Conservation (phyloP, 2,329 filamentous ascomycete species). For the Stachybotrys elegans region DNA sequence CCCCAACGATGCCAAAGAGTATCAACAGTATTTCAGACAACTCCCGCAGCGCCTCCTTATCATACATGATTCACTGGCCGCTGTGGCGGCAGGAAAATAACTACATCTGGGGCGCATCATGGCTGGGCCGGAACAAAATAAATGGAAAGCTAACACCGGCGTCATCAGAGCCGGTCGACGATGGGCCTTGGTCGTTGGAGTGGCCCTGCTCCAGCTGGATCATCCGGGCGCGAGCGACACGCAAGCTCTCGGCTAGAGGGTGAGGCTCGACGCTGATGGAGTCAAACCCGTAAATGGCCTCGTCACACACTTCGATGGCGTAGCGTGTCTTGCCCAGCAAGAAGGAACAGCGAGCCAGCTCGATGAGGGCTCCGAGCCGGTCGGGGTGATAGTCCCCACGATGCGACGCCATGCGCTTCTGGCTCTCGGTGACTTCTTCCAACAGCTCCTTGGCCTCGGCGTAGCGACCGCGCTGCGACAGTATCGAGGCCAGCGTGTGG, state of each 20-base stretch:
- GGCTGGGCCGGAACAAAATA: no score
- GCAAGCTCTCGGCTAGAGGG: neutral
- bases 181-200: no score
- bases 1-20: no score
- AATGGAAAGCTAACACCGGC: no score
- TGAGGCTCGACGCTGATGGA: neutral
- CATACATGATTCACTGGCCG: no score
- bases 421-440: neutral
- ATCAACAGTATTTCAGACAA: no score
- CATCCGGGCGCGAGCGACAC: no score
- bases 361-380: conserved; percentile 8
- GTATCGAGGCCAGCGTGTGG: conserved; percentile 9
- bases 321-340: conserved; percentile 2
- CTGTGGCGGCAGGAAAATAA: no score
- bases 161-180: no score
- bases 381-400: conserved; percentile 8
- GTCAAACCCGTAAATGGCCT: neutral
- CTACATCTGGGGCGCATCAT: no score
- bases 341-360: conserved; percentile 9
- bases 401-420: conserved; percentile 7
- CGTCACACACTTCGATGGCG: neutral
- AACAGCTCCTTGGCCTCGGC: conserved; percentile 4
- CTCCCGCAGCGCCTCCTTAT: no score
- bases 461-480: conserved; percentile 2
- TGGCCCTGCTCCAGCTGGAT: no score